These are phyloP conservation scores for Staphylotrichum longicolle DNA, from an alignment of 495 filamentous ascomycete genomes.

Conservation along the genomic window DNA sequence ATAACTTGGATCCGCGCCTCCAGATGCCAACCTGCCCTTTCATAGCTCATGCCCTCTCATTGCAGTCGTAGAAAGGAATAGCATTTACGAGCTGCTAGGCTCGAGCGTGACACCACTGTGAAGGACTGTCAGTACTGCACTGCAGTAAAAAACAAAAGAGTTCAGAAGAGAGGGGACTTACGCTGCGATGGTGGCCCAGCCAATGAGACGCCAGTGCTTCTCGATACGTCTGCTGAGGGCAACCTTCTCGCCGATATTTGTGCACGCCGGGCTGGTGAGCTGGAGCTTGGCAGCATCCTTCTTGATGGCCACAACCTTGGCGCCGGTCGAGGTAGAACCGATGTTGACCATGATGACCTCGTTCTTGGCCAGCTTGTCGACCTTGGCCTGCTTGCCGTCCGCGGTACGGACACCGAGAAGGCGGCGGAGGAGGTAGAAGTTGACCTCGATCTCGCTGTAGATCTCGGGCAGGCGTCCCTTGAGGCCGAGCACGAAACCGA, in stretches of 20 bases:
- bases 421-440: conserved; percentile 94
- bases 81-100: conserved; percentile 33
- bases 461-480: conserved; percentile 89
- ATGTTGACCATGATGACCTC: conserved; percentile 99
- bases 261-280: conserved; percentile 87
- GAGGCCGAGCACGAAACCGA: conserved; percentile 95
- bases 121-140: conserved; percentile 14
- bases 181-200: conserved; percentile 86
- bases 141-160: neutral
- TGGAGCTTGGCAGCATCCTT: conserved; percentile 84
- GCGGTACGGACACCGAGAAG: conserved; percentile 96
- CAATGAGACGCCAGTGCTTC: conserved; percentile 98
- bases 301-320: conserved; percentile 93
- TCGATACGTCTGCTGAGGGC: conserved; percentile 94
- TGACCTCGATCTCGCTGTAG: conserved; percentile 96
- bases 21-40: conserved; percentile 11
- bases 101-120: conserved; percentile 44
- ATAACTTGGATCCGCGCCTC: neutral
- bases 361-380: conserved; percentile 94
- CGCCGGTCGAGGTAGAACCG: conserved; percentile 91
- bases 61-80: conserved; percentile 13
- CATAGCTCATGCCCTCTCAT: conserved; percentile 17
- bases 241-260: conserved; percentile 94
- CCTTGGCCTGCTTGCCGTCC: conserved; percentile 98
- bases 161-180: conserved; percentile 30